phyloP scores from a whole-genome alignment of 1,284 basidiomycete species.

The Schizopora paradoxa region DNA sequence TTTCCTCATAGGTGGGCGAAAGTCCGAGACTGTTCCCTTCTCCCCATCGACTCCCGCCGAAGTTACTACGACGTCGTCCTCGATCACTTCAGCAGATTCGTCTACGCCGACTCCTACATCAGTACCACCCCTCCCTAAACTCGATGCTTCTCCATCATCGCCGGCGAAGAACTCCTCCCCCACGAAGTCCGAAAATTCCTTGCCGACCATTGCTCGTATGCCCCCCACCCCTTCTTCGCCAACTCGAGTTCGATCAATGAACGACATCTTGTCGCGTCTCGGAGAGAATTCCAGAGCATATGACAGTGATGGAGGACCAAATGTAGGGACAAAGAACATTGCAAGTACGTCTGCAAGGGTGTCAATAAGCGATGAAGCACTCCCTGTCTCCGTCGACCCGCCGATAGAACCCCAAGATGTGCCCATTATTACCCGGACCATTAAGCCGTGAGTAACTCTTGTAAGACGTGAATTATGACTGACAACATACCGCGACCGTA shows the following conservation, averaged over 20 bases:
- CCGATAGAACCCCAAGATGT: too few relatives aligned
- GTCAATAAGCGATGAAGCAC: conserved; percentile 8
- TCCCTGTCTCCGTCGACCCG: not conserved
- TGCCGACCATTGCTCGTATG: conserved; percentile 5
- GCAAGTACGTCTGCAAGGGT: conserved; percentile 5
- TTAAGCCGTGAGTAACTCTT: too few relatives aligned
- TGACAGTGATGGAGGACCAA: conserved; percentile 24
- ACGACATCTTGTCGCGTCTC: conserved; percentile 46
- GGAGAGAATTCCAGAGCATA: conserved; percentile 33
- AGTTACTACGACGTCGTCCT: too few relatives aligned
- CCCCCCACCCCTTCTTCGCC: conserved; percentile 30
- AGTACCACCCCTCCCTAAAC: conserved; percentile 16
- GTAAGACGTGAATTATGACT: too few relatives aligned
- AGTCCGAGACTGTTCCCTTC: not conserved
- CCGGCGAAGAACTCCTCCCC: conserved; percentile 20
- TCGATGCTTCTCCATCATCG: conserved; percentile 20
- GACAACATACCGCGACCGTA: too few relatives aligned
- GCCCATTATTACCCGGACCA: too few relatives aligned
- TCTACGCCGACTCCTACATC: conserved; percentile 5
- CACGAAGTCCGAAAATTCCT: not conserved
- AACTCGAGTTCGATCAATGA: conserved; percentile 48
- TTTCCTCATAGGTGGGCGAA: not conserved
- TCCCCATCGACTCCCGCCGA: not conserved
- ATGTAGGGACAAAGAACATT: conserved; percentile 14
- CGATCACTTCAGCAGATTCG: conserved; percentile 29